Base-by-base conservation (phyloP, 345 rosid genomes). In the Salix viminalis region DNA sequence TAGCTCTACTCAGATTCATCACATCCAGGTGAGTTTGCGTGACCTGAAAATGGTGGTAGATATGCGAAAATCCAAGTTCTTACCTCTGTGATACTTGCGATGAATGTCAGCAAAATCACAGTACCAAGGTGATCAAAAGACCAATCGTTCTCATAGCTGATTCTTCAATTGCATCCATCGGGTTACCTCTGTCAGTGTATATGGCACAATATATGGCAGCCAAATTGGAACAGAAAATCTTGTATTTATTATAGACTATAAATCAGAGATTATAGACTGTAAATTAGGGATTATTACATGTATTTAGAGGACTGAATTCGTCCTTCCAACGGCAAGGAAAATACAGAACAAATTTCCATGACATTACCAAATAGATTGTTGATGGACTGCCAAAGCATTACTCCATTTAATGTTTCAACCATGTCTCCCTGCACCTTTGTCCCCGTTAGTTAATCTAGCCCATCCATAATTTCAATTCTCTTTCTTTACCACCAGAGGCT, bases 401-500 rank as follows among this genome's bases (percentile, higher is more conserved):
- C 15, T 2, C 30, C 37, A 8, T 24, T 58, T 48, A 4, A 74
- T 8, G 30, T 65, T 56, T 76, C 77, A n/a, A 67, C 32, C 69
- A 61, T 9, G 54, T 65, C 18, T n/a, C 19, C 2, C 23, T n/a
- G 72, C 69, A 26, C 3, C 37, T 72, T 64, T 26, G 21, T 54
- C 75, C 71, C 58, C 61, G 46, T 28, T 37, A 42, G 52, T 26
- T 65, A 34, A 71, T 62, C 54, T 89, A 96, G 11, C 98, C 97
- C 91, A 93, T 91, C 99, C 98, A 93, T 64, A 93, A 84, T 86
- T 96, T 93, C 89, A 96, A 80, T 30, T 91, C 96, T 88, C 84
- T 84, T 69, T 96, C 98, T 76, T 89, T 93, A 60, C 99, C 99
- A 66, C 98, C 98, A 12, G 97, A 96, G 28, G 91, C 98, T 41